Evolutionary conservation across 768 basidiomycete species (phyloP).

Genomic region (Scleroderma citrinum): DNA sequence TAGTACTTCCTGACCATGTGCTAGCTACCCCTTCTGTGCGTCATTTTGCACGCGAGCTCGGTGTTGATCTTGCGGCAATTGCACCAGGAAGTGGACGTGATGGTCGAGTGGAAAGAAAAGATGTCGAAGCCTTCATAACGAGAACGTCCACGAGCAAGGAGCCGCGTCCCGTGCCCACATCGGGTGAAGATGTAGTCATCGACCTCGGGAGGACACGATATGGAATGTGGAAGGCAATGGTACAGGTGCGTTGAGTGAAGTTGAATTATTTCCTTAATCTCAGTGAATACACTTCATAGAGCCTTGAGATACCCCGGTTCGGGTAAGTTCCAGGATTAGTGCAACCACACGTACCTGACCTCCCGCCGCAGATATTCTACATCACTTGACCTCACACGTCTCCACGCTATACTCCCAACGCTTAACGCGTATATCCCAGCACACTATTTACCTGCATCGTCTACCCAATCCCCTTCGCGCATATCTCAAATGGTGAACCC

Average conservation of each 20-base stretch:
- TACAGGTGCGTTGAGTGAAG: constrained; percentile 44
- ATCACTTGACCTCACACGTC: constrained; percentile 64
- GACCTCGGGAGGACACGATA: constrained; percentile 73
- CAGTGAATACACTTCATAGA: constrained; percentile 38
- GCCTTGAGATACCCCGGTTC: constrained; percentile 82
- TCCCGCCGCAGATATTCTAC: constrained; percentile 54
- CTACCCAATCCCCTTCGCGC: constrained; percentile 24
- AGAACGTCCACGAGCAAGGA: constrained; percentile 10
- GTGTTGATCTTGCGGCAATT: constrained; percentile 52
- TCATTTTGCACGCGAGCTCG: constrained; percentile 63
- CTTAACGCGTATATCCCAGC: constrained; percentile 67
- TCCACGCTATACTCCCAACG: constrained; percentile 55
- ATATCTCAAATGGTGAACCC: constrained; percentile 31
- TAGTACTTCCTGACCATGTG: constrained; percentile 28
- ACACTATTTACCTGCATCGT: constrained; percentile 41
- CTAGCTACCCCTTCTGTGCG: constrained; percentile 76
- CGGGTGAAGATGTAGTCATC: constrained; percentile 45
- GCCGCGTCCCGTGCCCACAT: not conserved
- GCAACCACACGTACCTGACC: constrained; percentile 3
- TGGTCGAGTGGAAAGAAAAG: constrained; percentile 69
- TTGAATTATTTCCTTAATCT: not conserved
- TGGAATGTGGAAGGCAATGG: constrained; percentile 91
- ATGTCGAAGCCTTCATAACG: constrained; percentile 59
- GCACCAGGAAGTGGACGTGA: constrained; percentile 66
- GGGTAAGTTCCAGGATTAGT: constrained; percentile 39